phyloP scores from a whole-genome alignment of 1,284 basidiomycete species.

The Athelia sp. region DNA sequence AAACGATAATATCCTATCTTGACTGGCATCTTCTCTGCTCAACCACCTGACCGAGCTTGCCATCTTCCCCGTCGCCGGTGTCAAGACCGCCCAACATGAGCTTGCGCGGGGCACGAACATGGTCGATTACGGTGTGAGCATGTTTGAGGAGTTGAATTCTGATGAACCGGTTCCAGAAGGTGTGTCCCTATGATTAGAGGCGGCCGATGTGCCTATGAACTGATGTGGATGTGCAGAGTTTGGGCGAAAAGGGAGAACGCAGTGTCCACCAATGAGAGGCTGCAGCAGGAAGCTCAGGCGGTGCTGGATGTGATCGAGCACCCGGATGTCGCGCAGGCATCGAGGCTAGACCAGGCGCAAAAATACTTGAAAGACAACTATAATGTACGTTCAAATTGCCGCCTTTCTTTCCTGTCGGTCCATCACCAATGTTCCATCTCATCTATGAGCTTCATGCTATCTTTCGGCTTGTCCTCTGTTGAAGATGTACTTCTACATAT shows the following conservation, averaged over 20 bases:
- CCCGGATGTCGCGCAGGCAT: constrained; percentile 87
- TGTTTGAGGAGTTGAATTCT: constrained; percentile 76
- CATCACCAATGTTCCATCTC: constrained; percentile 6
- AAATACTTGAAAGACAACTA: constrained; percentile 95
- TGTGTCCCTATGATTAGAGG: constrained; percentile 24
- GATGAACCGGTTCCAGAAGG: constrained; percentile 65
- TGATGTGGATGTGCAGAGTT: constrained; percentile 54
- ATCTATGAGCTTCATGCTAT: constrained; percentile 2
- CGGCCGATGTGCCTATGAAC: background rate
- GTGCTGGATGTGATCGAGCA: constrained; percentile 96
- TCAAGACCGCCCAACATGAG: constrained; percentile 90
- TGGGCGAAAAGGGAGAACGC: constrained; percentile 73
- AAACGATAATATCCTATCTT: constrained; percentile 89
- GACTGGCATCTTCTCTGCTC: constrained; percentile 92
- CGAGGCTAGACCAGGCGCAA: constrained; percentile 94
- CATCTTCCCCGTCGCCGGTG: constrained; percentile 71
- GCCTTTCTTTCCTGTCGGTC: constrained; percentile 8
- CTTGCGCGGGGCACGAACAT: constrained; percentile 96
- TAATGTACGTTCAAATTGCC: constrained; percentile 49
- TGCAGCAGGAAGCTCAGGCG: constrained; percentile 87
- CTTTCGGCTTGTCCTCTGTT: too few relatives aligned
- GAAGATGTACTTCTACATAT: too few relatives aligned
- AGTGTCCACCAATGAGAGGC: constrained; percentile 76
- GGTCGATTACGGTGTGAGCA: constrained; percentile 83
- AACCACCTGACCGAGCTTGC: constrained; percentile 77